Evolutionary conservation across 129 eudicot genomes (phyloP), one percentile per base, ranked within the genome.

Genomic region (Chrysanthemum lavandulifolium): DNA sequence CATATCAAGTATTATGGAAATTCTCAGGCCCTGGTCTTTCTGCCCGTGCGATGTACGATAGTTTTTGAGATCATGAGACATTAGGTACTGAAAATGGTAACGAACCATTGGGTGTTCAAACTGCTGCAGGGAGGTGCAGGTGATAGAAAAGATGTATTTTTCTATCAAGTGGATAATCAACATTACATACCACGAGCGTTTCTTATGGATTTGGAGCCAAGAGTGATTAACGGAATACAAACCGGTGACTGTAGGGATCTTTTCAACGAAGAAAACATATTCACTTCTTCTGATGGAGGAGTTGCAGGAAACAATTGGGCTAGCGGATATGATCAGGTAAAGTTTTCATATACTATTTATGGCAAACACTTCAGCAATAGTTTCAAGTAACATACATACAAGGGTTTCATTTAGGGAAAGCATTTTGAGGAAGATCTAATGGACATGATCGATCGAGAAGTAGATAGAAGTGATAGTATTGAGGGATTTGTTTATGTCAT

Each of bases 251-350:
- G 89, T 68, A 78, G 91, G 58, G 87, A 92, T 69, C 95, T 92
- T 23, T 92, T 87, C 76, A 92, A 92, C 68, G 95, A 85, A 16
- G 98, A 92, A 69, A 92, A 92, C 78, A 61, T 87, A 61, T 92
- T 85, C 69, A 83, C 89, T 55, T 82, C 96, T 40, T 79, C 88
- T 68, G 91, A 92, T 71, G 98, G 96, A 75, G 88, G 95, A 1
- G 98, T 96, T 78, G 98, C 98, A 66, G 98, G 96, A 14, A 92
- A 92, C 78, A 92, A 89, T 76, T 92, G 98, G 96, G 98, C 98
- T 61, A 89, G 90, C 79, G 98, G 98, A 69, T 92, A 89, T 78
- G 84, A 92, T 71, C 96, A 92, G 91, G 98, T 89, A 48, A 27
- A 66, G 7, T 56, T 6, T 53, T 9, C 6, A 15, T 16, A 27